These are phyloP conservation scores for Leptographium radiaticola DNA, from an alignment of 2,329 filamentous ascomycete species.

Conservation along the genomic window DNA sequence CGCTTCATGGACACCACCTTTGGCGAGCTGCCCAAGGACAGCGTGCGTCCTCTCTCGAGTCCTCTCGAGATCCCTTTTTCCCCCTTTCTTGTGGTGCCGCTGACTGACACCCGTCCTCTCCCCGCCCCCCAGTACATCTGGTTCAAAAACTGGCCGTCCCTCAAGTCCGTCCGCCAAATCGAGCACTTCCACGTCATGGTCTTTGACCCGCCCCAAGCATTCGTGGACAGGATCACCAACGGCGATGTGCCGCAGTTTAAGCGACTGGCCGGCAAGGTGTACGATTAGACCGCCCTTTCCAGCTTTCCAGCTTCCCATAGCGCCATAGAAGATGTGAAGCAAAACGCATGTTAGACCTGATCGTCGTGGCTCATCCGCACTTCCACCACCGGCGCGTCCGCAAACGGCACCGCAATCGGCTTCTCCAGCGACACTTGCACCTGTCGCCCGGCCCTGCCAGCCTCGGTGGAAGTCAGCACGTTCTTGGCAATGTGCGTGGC, in stretches of 20 bases:
- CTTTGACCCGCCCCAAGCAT: slow-evolving; percentile 56
- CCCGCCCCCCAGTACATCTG: slow-evolving; percentile 42
- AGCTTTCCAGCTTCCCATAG: not conserved
- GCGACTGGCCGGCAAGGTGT: slow-evolving; percentile 15
- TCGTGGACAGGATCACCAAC: slow-evolving; percentile 57
- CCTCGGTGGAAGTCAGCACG: slow-evolving; percentile 27
- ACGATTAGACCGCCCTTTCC: not conserved
- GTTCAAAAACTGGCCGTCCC: slow-evolving; percentile 79
- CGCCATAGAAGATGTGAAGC: not conserved
- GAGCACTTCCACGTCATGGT: slow-evolving; percentile 97
- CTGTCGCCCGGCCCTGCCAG: slow-evolving; percentile 29
- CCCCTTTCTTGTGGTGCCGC: not conserved
- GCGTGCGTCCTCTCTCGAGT: slow-evolving; percentile 26
- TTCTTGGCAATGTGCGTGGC: slow-evolving; percentile 32
- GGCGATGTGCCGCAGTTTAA: slow-evolving; percentile 57
- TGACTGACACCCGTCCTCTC: not conserved
- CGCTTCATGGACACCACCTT: slow-evolving; percentile 59
- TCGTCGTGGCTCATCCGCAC: slow-evolving; percentile 20
- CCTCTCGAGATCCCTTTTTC: not conserved
- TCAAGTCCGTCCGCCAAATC: slow-evolving; percentile 77
- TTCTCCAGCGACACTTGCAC: slow-evolving; percentile 55
- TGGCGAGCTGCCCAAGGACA: slow-evolving; percentile 34
- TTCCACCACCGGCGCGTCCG: slow-evolving; percentile 58
- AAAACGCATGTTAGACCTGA: too few species aligned
- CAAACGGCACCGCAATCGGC: slow-evolving; percentile 59